Evolutionary conservation across 148 eudicot species (phyloP).

Genomic region (Vaccinium darrowii): DNA sequence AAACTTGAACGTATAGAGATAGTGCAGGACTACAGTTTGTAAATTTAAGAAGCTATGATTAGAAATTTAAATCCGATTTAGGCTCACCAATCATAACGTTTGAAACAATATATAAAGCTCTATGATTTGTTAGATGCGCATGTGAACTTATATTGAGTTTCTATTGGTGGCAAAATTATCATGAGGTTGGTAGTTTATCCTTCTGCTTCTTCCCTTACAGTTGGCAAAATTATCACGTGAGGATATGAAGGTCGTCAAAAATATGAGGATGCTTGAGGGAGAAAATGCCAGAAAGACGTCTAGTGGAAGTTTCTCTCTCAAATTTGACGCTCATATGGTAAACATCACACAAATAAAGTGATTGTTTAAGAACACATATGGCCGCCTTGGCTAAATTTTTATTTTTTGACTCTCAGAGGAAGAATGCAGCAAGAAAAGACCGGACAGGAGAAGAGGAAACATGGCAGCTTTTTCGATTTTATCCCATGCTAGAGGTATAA

Average conservation of each 20-base stretch:
- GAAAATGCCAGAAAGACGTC: slow-evolving; percentile 45
- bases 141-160: not conserved
- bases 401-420: slow-evolving; percentile 46
- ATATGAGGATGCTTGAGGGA: slow-evolving; percentile 77
- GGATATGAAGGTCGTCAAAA: slow-evolving; percentile 79
- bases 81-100: not conserved
- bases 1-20: not conserved
- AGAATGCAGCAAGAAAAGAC: slow-evolving; percentile 82
- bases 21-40: not conserved
- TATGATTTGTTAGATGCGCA: not conserved
- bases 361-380: slow-evolving; percentile 9
- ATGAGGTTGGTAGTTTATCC: not conserved
- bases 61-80: not conserved
- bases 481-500: slow-evolving; percentile 87
- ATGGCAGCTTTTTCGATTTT: slow-evolving; percentile 88
- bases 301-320: slow-evolving; percentile 75
- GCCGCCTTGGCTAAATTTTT: not conserved
- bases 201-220: slow-evolving; percentile 33
- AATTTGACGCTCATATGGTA: slow-evolving; percentile 89
- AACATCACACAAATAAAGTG: slow-evolving; percentile 9
- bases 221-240: slow-evolving; percentile 74
- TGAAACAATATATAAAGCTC: not conserved
- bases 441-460: slow-evolving; percentile 79
- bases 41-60: not conserved
- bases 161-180: not conserved